These are phyloP conservation scores for Gaultheria prostrata DNA, from an alignment of 148 eudicot genomes.

Conservation along the genomic window DNA sequence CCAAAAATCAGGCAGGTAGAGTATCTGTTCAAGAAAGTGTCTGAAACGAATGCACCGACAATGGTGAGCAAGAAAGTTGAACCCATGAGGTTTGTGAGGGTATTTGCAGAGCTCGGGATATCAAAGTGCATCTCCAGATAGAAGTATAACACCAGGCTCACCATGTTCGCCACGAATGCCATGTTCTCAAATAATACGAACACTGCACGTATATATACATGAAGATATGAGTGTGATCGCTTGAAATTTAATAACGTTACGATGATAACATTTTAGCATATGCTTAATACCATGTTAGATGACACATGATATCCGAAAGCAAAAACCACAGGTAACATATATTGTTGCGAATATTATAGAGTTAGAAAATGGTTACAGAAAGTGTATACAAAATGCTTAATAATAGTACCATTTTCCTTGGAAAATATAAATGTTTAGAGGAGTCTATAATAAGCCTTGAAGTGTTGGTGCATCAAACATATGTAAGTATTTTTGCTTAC, in stretches of 20 bases:
- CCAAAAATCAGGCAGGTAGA: slow-evolving; percentile 36
- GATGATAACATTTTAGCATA: too few relatives aligned
- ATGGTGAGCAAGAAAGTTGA: slow-evolving; percentile 46
- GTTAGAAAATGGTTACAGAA: too few relatives aligned
- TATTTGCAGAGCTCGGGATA: slow-evolving; percentile 41
- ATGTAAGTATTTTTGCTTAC: slow-evolving; percentile 20
- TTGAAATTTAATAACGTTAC: too few relatives aligned
- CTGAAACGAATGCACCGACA: slow-evolving; percentile 46
- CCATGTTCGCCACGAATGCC: slow-evolving; percentile 39
- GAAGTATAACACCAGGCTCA: slow-evolving; percentile 44
- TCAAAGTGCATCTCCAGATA: slow-evolving; percentile 33
- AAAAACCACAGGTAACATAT: too few relatives aligned
- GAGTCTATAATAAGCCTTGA: not conserved
- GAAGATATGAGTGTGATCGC: too few relatives aligned
- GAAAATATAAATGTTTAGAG: not conserved
- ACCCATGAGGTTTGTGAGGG: slow-evolving; percentile 52
- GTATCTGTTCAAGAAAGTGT: slow-evolving; percentile 41
- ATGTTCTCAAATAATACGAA: slow-evolving; percentile 40
- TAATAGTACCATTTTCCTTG: not conserved
- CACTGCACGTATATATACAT: slow-evolving; percentile 11
- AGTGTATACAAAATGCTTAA: too few relatives aligned
- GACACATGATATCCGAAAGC: too few relatives aligned
- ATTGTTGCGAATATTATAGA: too few relatives aligned
- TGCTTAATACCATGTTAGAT: too few relatives aligned
- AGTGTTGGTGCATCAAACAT: not conserved